Percentiles rank a stretch among this genome's conserved stretches.
phyloP scores from a whole-genome alignment of 768 basidiomycete genomes.

The Suillus placidus region DNA sequence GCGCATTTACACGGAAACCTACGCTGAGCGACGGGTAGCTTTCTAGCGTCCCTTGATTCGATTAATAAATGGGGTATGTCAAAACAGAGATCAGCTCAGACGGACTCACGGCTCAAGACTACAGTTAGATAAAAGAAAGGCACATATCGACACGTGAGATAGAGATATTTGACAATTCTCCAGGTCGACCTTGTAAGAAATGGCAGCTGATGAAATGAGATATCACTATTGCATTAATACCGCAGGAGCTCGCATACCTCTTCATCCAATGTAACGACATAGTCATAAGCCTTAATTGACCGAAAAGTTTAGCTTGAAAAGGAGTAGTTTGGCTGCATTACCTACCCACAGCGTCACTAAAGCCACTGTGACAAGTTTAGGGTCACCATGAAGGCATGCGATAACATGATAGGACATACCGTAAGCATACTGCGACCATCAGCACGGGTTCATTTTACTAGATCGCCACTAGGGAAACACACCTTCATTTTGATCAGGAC shows the following conservation, averaged over 20 bases:
- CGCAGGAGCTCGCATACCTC: neutral
- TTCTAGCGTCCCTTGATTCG: conserved; percentile 26
- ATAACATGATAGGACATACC: neutral
- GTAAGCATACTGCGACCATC: neutral
- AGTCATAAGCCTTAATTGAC: conserved; percentile 5
- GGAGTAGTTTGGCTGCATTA: neutral
- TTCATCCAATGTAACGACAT: conserved; percentile 7
- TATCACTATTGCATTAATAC: neutral
- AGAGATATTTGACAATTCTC: conserved; percentile 6
- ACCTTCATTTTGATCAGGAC: neutral
- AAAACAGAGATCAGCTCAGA: neutral
- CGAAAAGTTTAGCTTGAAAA: neutral
- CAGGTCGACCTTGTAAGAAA: neutral
- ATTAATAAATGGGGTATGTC: neutral
- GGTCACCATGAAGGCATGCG: neutral
- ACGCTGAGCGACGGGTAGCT: neutral
- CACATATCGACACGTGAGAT: conserved; percentile 17
- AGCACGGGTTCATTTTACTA: neutral
- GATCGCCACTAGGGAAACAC: neutral
- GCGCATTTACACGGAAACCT: neutral
- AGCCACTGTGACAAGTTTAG: neutral
- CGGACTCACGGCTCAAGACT: neutral
- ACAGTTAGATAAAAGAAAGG: conserved; percentile 3
- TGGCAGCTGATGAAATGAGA: neutral
- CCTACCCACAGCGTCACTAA: neutral